A percentile compares a stretch with the other conserved stretches of the same genome.
Conservation (phyloP, 352 stramenopile genomes). For the Globisporangium spinosum region DNA sequence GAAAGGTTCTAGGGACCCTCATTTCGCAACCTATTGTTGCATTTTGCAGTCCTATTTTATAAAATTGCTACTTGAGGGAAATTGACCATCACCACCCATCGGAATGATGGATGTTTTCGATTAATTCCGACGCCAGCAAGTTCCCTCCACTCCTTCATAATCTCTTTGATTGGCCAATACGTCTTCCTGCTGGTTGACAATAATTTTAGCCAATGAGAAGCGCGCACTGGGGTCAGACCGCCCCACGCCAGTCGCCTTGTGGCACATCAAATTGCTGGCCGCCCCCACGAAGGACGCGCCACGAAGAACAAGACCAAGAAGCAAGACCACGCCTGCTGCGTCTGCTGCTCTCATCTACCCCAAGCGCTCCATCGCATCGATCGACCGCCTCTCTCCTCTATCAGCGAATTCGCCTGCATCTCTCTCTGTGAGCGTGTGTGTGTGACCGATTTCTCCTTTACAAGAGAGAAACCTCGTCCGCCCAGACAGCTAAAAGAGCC, state of each 20-base stretch:
- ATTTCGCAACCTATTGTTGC: too few species aligned
- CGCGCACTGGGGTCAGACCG: neutral
- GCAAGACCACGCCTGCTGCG: neutral
- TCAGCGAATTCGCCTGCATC: too few species aligned
- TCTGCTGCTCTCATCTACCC: neutral
- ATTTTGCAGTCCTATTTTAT: too few species aligned
- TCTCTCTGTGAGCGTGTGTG: neutral
- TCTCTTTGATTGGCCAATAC: neutral
- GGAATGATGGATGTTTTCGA: too few species aligned
- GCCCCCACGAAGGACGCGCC: neutral
- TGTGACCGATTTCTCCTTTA: neutral
- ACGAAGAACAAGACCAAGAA: constrained; percentile 2
- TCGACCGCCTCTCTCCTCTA: neutral
- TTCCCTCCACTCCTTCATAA: too few species aligned
- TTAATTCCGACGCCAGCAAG: neutral
- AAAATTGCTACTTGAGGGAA: too few species aligned
- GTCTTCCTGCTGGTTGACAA: neutral
- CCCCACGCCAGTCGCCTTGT: neutral
- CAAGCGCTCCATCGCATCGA: neutral
- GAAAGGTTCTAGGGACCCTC: too few species aligned
- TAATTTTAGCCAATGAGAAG: neutral
- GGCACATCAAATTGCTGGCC: neutral
- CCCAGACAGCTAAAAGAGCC: neutral
- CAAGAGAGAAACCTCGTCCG: neutral
- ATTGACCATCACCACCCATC: too few species aligned